A percentile compares a stretch with the other conserved stretches of the same genome.
These are phyloP conservation scores for Irpex sp. DNA, from an alignment of 1,284 basidiomycete genomes.

Conservation along the genomic window DNA sequence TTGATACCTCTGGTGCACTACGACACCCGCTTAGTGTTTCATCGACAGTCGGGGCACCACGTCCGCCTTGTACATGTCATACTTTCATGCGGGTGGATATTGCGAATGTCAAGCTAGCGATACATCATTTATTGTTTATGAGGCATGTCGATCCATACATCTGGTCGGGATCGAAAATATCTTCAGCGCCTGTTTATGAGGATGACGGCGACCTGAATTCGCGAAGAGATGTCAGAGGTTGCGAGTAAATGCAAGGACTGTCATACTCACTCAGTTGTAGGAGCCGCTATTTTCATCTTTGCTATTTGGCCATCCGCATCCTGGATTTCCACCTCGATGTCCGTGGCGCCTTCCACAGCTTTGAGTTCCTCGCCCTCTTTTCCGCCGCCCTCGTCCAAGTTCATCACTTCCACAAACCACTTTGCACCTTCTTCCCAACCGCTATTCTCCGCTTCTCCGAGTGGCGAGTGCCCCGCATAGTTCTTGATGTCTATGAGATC, in stretches of 20 bases:
- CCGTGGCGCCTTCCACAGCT: slow-evolving; percentile 29
- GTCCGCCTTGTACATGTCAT: too few species aligned
- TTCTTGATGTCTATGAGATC: slow-evolving; percentile 75
- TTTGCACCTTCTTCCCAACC: slow-evolving; percentile 79
- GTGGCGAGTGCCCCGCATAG: slow-evolving; percentile 60
- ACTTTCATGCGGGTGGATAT: too few species aligned
- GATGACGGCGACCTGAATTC: background rate
- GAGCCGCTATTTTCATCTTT: slow-evolving; percentile 46
- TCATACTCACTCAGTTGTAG: slow-evolving; percentile 1
- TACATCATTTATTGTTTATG: too few species aligned
- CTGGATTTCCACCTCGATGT: slow-evolving; percentile 62
- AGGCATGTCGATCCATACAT: too few species aligned
- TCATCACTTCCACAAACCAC: slow-evolving; percentile 78
- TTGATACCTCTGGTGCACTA: too few species aligned
- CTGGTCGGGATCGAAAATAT: too few species aligned
- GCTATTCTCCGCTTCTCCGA: slow-evolving; percentile 72
- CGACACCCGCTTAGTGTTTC: too few species aligned
- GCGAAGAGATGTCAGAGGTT: too few species aligned
- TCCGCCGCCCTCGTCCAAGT: slow-evolving; percentile 44
- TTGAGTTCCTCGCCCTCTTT: slow-evolving; percentile 36
- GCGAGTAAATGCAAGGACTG: too few species aligned
- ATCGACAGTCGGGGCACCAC: too few species aligned
- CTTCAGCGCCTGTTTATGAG: background rate
- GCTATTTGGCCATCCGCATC: slow-evolving; percentile 65
- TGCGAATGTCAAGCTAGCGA: too few species aligned